Evolutionary conservation across 1,284 basidiomycete genomes (phyloP).

Genomic region (Moesziomyces aphidis): DNA sequence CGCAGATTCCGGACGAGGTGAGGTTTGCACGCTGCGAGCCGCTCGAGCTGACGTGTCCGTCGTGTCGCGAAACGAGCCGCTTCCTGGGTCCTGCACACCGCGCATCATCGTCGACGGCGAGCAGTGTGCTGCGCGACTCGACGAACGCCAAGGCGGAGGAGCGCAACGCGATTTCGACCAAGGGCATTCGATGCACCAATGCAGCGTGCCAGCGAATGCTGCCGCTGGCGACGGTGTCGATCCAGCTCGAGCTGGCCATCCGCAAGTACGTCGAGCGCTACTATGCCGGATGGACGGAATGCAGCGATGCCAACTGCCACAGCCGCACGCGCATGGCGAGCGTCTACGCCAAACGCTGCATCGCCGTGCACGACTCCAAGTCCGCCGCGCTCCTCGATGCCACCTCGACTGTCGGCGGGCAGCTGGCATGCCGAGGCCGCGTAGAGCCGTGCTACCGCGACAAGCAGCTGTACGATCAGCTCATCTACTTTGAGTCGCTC

Average conservation of each 20-base stretch:
- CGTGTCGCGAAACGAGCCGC: conserved; percentile 33
- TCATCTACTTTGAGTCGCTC: conserved; percentile 60
- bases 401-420: conserved; percentile 6
- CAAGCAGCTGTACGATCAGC: conserved; percentile 65
- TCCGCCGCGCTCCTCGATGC: conserved; percentile 22
- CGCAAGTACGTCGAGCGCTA: conserved; percentile 81
- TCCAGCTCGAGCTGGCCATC: conserved; percentile 88
- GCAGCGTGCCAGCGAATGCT: conserved; percentile 26
- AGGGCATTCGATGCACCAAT: conserved; percentile 47
- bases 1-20: conserved; percentile 87
- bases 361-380: conserved; percentile 48
- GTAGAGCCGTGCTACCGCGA: conserved; percentile 52
- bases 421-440: conserved; percentile 51
- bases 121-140: conserved; percentile 11
- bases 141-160: conserved; percentile 11
- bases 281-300: conserved; percentile 89
- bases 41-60: conserved; percentile 50
- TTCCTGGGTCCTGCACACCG: conserved; percentile 46
- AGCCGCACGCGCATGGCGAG: conserved; percentile 88
- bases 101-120: not conserved
- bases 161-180: conserved; percentile 32
- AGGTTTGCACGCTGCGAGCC: conserved; percentile 72
- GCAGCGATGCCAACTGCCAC: conserved; percentile 86
- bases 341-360: conserved; percentile 79
- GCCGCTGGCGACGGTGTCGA: conserved; percentile 38